phyloP scores from a whole-genome alignment of 2,329 filamentous ascomycete species.

The Stagonosporopsis tanaceti region DNA sequence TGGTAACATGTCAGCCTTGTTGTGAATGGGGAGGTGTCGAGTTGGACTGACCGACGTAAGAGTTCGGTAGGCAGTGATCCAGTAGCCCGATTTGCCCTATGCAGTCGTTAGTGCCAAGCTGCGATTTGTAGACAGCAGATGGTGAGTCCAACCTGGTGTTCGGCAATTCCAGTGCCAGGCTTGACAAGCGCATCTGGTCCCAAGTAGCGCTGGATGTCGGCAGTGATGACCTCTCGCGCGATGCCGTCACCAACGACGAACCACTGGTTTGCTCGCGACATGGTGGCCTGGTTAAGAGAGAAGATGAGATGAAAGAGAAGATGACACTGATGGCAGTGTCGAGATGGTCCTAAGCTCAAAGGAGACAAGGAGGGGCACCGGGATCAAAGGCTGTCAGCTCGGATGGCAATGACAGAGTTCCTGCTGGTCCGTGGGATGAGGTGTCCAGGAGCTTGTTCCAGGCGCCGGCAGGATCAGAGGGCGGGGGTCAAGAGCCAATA shows the following conservation, averaged over 20 bases:
- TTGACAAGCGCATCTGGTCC: slow-evolving; percentile 60
- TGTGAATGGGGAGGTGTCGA: background rate
- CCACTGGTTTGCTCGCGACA: slow-evolving; percentile 55
- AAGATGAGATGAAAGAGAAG: slow-evolving; percentile 40
- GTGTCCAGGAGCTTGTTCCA: slow-evolving; percentile 34
- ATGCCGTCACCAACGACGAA: slow-evolving; percentile 60
- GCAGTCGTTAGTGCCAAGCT: slow-evolving; percentile 26
- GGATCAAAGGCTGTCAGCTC: slow-evolving; percentile 41
- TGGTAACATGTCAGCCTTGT: slow-evolving; percentile 32
- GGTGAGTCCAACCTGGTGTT: slow-evolving; percentile 53
- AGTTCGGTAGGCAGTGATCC: slow-evolving; percentile 61
- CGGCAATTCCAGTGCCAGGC: slow-evolving; percentile 55
- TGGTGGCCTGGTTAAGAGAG: slow-evolving; percentile 34
- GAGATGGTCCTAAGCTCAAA: slow-evolving; percentile 43
- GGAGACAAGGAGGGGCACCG: slow-evolving; percentile 41
- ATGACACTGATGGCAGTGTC: slow-evolving; percentile 49
- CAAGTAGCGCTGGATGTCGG: slow-evolving; percentile 61
- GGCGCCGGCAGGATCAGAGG: slow-evolving; percentile 38
- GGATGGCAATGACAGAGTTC: slow-evolving; percentile 35
- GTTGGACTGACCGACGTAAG: slow-evolving; percentile 55
- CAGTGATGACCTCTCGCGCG: slow-evolving; percentile 60
- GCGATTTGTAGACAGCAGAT: slow-evolving; percentile 4
- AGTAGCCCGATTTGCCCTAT: slow-evolving; percentile 57
- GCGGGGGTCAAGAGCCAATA: slow-evolving; percentile 47
- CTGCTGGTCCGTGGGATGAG: slow-evolving; percentile 21